Conservation (phyloP, 768 basidiomycete genomes). For the Mrakia gelida region DNA sequence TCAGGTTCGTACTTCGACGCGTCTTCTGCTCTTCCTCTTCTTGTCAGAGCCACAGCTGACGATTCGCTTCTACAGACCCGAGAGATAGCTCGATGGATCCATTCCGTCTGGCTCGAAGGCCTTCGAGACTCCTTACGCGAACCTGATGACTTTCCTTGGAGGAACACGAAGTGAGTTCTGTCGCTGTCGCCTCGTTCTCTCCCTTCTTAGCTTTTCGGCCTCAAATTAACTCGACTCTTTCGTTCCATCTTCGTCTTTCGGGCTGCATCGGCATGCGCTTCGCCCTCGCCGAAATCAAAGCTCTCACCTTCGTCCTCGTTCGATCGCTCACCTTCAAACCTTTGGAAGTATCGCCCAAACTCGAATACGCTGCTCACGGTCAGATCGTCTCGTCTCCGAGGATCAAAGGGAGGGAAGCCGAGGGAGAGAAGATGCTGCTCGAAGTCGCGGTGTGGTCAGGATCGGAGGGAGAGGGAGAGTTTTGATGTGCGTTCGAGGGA, state of each 20-base stretch:
- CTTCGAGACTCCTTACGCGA: conserved; percentile 42
- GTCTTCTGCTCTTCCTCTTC: conserved; percentile 11
- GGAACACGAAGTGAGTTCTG: conserved; percentile 37
- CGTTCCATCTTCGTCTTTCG: conserved; percentile 10
- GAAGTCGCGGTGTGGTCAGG: background rate
- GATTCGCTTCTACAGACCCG: conserved; percentile 24
- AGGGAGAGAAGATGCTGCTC: conserved; percentile 2
- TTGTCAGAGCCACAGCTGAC: background rate
- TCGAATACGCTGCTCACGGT: background rate
- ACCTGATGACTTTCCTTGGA: conserved; percentile 43
- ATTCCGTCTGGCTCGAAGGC: conserved; percentile 30
- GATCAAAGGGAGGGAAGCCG: background rate
- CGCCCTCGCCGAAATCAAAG: conserved; percentile 39
- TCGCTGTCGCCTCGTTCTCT: background rate
- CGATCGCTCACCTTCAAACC: background rate
- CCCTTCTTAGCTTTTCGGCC: conserved; percentile 4
- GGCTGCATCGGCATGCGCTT: conserved; percentile 42
- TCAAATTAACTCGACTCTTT: background rate
- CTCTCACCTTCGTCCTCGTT: background rate
- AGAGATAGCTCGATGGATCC: conserved; percentile 29
- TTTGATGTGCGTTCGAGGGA: no score
- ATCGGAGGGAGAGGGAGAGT: no score
- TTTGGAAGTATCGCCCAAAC: background rate
- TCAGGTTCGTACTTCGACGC: conserved; percentile 37
- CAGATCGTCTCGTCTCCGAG: background rate